Evolutionary conservation across 345 rosid species (phyloP).

Genomic region (Eucalyptus curtisii): DNA sequence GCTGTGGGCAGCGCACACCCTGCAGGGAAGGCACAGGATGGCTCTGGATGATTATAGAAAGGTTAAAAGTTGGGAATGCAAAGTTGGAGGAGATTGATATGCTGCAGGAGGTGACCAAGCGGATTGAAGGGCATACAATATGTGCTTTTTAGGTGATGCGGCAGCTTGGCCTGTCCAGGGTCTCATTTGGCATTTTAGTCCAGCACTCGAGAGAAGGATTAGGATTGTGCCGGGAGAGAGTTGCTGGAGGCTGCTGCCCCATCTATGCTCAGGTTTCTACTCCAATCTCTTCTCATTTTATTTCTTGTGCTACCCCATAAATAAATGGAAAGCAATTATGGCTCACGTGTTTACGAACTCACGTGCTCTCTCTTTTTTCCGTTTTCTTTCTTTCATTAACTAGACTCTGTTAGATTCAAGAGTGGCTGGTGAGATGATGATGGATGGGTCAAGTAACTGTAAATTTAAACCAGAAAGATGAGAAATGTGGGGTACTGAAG

Average conservation of each 20-base stretch:
- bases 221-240: slow-evolving; percentile 82
- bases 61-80: slow-evolving; percentile 90
- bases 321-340: not conserved
- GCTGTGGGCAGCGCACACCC: slow-evolving; percentile 96
- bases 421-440: not conserved
- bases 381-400: not conserved
- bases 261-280: slow-evolving; percentile 11
- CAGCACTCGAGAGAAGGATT: slow-evolving; percentile 95
- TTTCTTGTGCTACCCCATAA: not conserved
- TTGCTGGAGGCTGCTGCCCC: slow-evolving; percentile 75
- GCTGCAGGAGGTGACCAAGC: slow-evolving; percentile 96
- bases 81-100: slow-evolving; percentile 93
- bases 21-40: slow-evolving; percentile 98
- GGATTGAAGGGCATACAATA: slow-evolving; percentile 97
- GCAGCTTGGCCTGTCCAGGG: slow-evolving; percentile 99
- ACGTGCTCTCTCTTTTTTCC: not conserved
- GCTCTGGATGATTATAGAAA: slow-evolving; percentile 99
- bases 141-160: slow-evolving; percentile 91
- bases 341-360: not conserved
- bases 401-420: not conserved
- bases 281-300: not conserved
- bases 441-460: not conserved
- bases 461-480: not conserved
- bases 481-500: not conserved
- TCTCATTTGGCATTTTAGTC: slow-evolving; percentile 90